These are phyloP conservation scores for Hyaloscypha hepaticicola DNA, from an alignment of 495 filamentous ascomycete genomes.

Conservation along the genomic window DNA sequence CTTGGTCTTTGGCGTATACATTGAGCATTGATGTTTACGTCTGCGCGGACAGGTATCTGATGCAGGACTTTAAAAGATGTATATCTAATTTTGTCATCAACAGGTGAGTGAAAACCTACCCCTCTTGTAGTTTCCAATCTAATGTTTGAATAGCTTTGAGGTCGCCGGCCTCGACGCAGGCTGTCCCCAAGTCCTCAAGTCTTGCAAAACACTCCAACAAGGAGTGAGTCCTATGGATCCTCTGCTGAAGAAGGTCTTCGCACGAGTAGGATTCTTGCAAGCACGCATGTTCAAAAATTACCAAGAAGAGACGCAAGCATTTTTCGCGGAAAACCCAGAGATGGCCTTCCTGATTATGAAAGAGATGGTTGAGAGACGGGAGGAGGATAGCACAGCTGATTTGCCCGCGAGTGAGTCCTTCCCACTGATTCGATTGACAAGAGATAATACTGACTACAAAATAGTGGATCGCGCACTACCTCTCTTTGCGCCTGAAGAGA, in stretches of 20 bases:
- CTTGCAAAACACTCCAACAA: conserved; percentile 41
- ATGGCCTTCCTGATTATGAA: conserved; percentile 40
- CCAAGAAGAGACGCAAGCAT: conserved; percentile 37
- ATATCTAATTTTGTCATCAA: conserved; percentile 41
- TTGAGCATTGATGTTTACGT: conserved; percentile 47
- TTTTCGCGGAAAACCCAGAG: conserved; percentile 40
- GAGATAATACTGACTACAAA: not conserved
- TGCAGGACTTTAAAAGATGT: conserved; percentile 43
- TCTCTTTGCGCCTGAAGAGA: conserved; percentile 4
- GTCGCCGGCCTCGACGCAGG: conserved; percentile 43
- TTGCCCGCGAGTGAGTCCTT: conserved; percentile 36
- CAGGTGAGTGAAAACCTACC: conserved; percentile 18
- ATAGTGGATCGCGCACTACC: conserved; percentile 35
- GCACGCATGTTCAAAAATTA: conserved; percentile 36
- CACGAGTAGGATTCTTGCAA: conserved; percentile 44
- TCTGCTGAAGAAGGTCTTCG: conserved; percentile 45
- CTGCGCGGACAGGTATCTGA: conserved; percentile 43
- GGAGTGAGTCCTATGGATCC: conserved; percentile 40
- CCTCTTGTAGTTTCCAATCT: not conserved
- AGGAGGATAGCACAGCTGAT: conserved; percentile 37
- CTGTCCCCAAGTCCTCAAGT: conserved; percentile 36
- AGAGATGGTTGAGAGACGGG: conserved; percentile 43
- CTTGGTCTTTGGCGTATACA: conserved; percentile 46
- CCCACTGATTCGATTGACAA: not conserved
- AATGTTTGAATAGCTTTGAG: conserved; percentile 38